Evolutionary conservation across 1,139 yeast genomes (phyloP), one percentile per base, ranked within the genome.

Genomic region (Magnusiomyces suaveolens): DNA sequence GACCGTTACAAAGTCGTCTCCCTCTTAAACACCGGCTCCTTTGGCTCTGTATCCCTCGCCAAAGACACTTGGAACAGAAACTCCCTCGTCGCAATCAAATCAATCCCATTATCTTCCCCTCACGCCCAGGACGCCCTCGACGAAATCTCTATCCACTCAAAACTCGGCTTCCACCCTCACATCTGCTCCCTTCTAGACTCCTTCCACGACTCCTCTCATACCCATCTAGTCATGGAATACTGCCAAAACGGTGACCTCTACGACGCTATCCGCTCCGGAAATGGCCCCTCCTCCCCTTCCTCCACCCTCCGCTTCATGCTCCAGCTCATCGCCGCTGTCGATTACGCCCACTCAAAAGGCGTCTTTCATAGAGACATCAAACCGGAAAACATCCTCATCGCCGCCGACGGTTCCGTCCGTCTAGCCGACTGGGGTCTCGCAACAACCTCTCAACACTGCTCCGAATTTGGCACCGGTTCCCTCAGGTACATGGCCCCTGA

Each of bases 401-500:
- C 84, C 48, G 59, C 58, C 52, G 83, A 84, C 57, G 92, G 87
- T 64, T 75, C 84, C 33, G 82, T 88, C 63, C 87, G 87, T 66
- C 73, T 88, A 54, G 87, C 95, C 55, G 96, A 88, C 71, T 88
- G 95, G 92, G 96, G 96, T 2, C 75, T 88, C 63, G 95, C 96
- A 1, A 84, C 97, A 1, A 81, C 85, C 21, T 73, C 77, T 36
- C 72, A 73, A 53, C 71, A 72, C 48, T 83, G 88, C 63, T 71
- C 79, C 46, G 97, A 90, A 64, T 87, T 89, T 68, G 96, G 90
- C 60, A 87, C 90, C 56, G 98, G 98, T 24, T 83, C 92, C 51
- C 97, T 90, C 69, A 76, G 97, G 57, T 92, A 92, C 69, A 92
- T 92, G 98, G 96, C 97, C 0, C 98, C 98, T 0, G 98, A 92